Evolutionary conservation across 228 moss, liverwort and hornwort genomes (phyloP).

Genomic region (Sphagnum magellanicum): DNA sequence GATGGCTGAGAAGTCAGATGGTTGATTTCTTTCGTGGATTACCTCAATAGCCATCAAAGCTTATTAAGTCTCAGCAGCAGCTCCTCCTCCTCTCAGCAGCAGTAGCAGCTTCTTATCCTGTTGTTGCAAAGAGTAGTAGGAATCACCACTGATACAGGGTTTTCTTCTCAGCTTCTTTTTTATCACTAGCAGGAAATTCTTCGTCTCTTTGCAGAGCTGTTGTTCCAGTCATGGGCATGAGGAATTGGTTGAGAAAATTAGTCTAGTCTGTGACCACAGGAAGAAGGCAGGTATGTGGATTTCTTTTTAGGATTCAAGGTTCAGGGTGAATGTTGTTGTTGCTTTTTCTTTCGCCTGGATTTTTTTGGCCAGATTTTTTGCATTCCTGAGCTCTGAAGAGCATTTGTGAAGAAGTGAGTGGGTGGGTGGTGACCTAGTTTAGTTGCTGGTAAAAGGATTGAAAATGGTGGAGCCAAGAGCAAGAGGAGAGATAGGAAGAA

Average conservation of each 20-base stretch:
- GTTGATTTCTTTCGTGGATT: constrained; percentile 16
- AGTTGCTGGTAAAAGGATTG: too few relatives aligned
- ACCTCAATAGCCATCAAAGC: not conserved
- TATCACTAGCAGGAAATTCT: not conserved
- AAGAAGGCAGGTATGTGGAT: not conserved
- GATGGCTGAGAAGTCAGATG: constrained; percentile 82
- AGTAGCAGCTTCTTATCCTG: not conserved
- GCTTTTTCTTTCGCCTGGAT: not conserved
- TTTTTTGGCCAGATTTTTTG: not conserved
- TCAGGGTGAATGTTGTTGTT: not conserved
- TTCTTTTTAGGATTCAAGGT: not conserved
- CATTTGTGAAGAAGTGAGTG: too few relatives aligned
- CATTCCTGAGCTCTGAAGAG: too few relatives aligned
- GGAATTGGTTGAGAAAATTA: not conserved
- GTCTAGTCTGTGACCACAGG: not conserved
- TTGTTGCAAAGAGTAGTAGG: too few relatives aligned
- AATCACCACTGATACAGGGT: too few relatives aligned
- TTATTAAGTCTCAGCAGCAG: not conserved
- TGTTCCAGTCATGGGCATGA: not conserved
- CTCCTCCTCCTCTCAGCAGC: not conserved
- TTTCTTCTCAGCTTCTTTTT: too few relatives aligned
- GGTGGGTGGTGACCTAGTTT: too few relatives aligned
- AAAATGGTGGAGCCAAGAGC: not conserved
- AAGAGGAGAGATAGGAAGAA: not conserved
- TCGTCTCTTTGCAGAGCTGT: not conserved